Percentiles rank a stretch among this genome's conserved stretches.
These are phyloP conservation scores for Suhomyces tanzawaensis DNA, from an alignment of 805 yeast genomes.

Conservation along the genomic window DNA sequence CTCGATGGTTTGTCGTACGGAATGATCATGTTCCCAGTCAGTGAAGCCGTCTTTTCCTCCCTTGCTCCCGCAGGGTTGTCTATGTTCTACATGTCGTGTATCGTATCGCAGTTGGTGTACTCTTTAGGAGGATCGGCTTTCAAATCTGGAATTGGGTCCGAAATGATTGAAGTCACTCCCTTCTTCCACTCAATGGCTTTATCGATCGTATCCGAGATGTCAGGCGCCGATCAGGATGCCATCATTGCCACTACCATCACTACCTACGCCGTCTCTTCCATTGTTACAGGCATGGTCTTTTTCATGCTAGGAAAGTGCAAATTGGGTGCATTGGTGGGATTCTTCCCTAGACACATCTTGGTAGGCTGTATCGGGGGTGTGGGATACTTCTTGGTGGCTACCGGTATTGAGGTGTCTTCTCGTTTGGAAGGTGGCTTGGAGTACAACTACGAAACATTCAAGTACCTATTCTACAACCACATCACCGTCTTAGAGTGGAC, in stretches of 20 bases:
- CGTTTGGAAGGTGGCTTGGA: constrained; percentile 70
- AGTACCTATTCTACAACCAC: constrained; percentile 43
- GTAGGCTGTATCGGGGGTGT: constrained; percentile 99
- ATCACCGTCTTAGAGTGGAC: constrained; percentile 51
- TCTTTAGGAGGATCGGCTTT: constrained; percentile 91
- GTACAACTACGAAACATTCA: constrained; percentile 58
- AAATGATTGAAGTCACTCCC: constrained; percentile 99
- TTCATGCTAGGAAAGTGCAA: constrained; percentile 71
- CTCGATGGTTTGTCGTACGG: constrained; percentile 95
- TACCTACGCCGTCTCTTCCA: constrained; percentile 77
- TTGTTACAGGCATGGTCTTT: constrained; percentile 85
- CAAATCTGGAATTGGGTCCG: constrained; percentile 90
- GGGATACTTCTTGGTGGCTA: constrained; percentile 84
- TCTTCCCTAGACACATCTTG: constrained; percentile 92
- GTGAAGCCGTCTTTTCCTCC: constrained; percentile 70
- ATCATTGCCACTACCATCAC: constrained; percentile 83
- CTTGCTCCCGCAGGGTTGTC: constrained; percentile 89
- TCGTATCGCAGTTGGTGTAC: constrained; percentile 84
- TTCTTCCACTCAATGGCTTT: constrained; percentile 95
- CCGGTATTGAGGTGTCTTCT: constrained; percentile 91
- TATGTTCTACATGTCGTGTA: constrained; percentile 89
- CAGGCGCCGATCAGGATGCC: constrained; percentile 46
- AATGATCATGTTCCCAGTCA: constrained; percentile 93
- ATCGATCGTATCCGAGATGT: constrained; percentile 57
- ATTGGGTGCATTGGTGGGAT: constrained; percentile 85